Conservation (phyloP, 73 alveolate species). For the Symbiodinium pilosum region DNA sequence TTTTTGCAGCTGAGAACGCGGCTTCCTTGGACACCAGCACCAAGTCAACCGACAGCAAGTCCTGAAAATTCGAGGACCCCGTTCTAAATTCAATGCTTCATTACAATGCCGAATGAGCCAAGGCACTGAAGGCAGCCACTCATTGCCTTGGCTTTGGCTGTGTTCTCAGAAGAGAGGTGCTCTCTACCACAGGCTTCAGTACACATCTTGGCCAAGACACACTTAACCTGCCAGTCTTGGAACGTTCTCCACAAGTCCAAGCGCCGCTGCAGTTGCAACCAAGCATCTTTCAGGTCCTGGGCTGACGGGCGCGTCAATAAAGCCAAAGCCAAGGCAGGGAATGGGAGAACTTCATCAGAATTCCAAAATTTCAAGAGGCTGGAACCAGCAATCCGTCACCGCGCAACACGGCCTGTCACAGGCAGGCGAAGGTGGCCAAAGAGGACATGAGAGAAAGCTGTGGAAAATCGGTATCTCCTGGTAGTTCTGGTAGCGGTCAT, state of each 20-base stretch:
- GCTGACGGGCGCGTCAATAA: too few species aligned
- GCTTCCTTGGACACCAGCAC: slow-evolving; percentile 23
- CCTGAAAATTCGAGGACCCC: background rate
- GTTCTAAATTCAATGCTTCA: background rate
- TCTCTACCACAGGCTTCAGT: background rate
- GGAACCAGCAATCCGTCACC: background rate
- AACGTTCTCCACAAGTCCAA: slow-evolving; percentile 55
- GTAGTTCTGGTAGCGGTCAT: slow-evolving; percentile 23
- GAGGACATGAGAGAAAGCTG: too few species aligned
- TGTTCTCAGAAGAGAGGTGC: background rate
- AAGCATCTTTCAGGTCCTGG: slow-evolving; percentile 34
- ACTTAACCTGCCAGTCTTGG: slow-evolving; percentile 32
- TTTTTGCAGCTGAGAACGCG: too few species aligned
- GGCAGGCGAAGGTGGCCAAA: background rate
- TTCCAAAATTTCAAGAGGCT: background rate
- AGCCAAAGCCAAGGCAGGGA: too few species aligned
- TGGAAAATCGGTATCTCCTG: background rate
- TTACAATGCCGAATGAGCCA: background rate
- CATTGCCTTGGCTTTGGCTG: background rate
- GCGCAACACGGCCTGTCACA: background rate
- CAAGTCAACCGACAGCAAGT: slow-evolving; percentile 39
- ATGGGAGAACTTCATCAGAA: too few species aligned
- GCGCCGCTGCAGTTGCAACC: slow-evolving; percentile 73
- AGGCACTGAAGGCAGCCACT: slow-evolving; percentile 28
- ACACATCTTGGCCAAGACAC: background rate